Evolutionary conservation across 305 asterid genomes (phyloP), one percentile per base, ranked within the genome.

Genomic region (Fraxinus nigra): DNA sequence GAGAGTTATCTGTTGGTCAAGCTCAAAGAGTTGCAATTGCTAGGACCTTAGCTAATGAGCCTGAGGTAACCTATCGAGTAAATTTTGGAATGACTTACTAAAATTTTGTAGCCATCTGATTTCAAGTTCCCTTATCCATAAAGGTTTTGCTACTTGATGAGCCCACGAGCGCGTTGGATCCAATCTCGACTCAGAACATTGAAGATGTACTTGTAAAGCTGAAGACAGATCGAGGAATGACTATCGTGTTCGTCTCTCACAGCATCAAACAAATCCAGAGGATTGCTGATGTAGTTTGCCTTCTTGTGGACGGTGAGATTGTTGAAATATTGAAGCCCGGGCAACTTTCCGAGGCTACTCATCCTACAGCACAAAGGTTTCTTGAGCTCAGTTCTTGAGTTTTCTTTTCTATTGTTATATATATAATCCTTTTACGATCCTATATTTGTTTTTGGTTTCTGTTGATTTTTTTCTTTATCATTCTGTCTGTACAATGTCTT

Each of bases 151-250:
- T 95, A 61, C 89, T 95, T 56, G 99, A 95, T 82, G 99, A 95
- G 88, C 99, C 99, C 14, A 94, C 99, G 1, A 95, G 99, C 77
- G 97, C 99, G 10, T 84, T 95, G 88, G 98, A 94, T 86, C 99
- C 99, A 13, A 92, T 95, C 78, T 95, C 99, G 67, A 92, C 95
- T 20, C 99, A 94, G 83, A 91, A 95, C 87, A 90, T 94, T 73
- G 98, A 95, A 83, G 96, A 94, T 80, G 94, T 89, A 65, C 90
- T 95, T 3, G 89, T 92, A 63, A 90, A 84, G 92, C 90, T 95
- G 78, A 94, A 94, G 91, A 85, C 86, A 7, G 97, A 93, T 33
- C 73, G 74, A 20, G 95, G 89, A 40, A 85, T 95, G 93, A 93
- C 95, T 1, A 81, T 90, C 14, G 82, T 91, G 32, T 90, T 93